Conservation (phyloP, 345 rosid species). For the Euphorbia tirucalli region DNA sequence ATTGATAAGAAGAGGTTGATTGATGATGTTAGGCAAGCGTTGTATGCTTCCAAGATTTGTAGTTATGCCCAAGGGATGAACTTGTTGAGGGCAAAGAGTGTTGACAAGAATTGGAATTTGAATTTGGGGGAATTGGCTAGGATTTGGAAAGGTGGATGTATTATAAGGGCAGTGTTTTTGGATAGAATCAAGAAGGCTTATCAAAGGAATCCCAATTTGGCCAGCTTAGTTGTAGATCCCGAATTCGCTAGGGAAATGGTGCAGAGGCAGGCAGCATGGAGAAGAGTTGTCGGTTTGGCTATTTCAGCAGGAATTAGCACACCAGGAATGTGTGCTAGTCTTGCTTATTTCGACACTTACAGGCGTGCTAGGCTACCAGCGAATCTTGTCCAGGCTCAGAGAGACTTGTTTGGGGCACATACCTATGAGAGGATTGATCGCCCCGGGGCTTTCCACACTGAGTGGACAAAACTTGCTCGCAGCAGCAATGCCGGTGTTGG, state of each 20-base stretch:
- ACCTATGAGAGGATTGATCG: conserved; percentile 92
- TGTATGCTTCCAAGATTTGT: conserved; percentile 89
- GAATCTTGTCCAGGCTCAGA: conserved; percentile 93
- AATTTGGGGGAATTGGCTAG: conserved; percentile 83
- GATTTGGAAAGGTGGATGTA: conserved; percentile 99
- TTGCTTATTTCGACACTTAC: conserved; percentile 89
- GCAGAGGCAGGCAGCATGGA: conserved; percentile 97
- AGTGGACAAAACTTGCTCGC: conserved; percentile 87
- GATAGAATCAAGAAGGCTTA: conserved; percentile 98
- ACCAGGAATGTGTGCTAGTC: conserved; percentile 96
- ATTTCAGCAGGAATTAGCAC: conserved; percentile 89
- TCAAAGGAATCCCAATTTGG: conserved; percentile 80
- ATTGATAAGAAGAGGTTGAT: conserved; percentile 81
- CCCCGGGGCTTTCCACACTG: conserved; percentile 75
- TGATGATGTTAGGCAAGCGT: conserved; percentile 93
- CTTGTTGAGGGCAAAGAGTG: conserved; percentile 85
- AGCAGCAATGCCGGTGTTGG: conserved; percentile 44
- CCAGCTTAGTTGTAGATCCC: conserved; percentile 87
- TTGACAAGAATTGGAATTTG: conserved; percentile 76
- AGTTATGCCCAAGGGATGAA: conserved; percentile 98
- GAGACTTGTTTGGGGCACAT: conserved; percentile 97
- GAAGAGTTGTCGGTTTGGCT: conserved; percentile 94
- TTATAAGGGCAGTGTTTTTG: conserved; percentile 89
- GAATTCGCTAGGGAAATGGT: conserved; percentile 97
- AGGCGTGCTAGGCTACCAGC: conserved; percentile 89